phyloP scores from a whole-genome alignment of 257 asterid genomes.

The Petrea volubilis region DNA sequence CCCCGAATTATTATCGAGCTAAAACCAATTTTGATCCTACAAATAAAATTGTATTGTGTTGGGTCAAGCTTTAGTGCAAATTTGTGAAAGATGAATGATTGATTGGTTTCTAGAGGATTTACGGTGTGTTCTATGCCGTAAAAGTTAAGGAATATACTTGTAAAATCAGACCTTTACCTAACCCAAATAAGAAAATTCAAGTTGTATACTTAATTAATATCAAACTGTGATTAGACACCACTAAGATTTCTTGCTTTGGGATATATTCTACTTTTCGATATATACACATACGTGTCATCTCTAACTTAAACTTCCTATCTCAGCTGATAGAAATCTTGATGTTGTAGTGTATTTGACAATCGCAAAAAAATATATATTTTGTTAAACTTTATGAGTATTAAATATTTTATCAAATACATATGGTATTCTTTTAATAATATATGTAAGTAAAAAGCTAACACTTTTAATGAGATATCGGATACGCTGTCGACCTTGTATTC shows the following conservation, averaged over 20 bases:
- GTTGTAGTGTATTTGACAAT: no score
- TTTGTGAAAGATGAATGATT: background rate
- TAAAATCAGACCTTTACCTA: slow-evolving; percentile 33
- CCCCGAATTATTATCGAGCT: no score
- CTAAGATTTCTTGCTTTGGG: slow-evolving; percentile 26
- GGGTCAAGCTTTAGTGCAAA: no score
- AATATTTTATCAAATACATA: no score
- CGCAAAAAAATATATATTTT: no score
- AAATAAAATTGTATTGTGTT: no score
- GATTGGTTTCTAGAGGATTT: slow-evolving; percentile 15
- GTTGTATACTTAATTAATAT: slow-evolving; percentile 17
- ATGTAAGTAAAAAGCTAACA: no score
- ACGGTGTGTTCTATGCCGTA: slow-evolving; percentile 29
- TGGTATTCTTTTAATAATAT: no score
- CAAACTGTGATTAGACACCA: slow-evolving; percentile 30
- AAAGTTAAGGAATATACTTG: slow-evolving; percentile 23
- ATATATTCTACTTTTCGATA: slow-evolving; percentile 15
- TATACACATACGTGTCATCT: slow-evolving; percentile 8
- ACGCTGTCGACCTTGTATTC: no score
- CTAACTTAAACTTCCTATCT: background rate
- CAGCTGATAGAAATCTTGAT: background rate
- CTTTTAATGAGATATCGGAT: no score
- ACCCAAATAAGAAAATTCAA: slow-evolving; percentile 16
- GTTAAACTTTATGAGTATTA: no score
- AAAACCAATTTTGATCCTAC: no score